Evolutionary conservation across 768 basidiomycete species (phyloP).

Genomic region (Suillus tomentosus): DNA sequence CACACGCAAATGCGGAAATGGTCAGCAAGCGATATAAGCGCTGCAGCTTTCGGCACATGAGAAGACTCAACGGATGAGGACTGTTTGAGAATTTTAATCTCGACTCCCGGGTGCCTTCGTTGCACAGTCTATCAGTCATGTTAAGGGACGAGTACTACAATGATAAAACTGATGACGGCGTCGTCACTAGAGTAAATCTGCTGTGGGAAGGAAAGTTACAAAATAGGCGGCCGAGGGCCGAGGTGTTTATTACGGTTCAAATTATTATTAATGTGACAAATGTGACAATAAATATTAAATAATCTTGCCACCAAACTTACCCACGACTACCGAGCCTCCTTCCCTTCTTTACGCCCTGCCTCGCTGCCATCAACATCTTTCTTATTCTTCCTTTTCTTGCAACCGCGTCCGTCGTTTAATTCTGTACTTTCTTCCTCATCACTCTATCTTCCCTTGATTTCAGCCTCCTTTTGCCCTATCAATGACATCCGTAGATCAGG

Average conservation of each 20-base stretch:
- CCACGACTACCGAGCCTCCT: constrained; percentile 33
- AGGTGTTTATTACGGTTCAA: constrained; percentile 4
- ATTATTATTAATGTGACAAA: constrained; percentile 22
- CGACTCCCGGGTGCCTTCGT: background rate
- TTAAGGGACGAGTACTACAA: background rate
- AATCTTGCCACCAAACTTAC: constrained; percentile 19
- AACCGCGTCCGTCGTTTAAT: constrained; percentile 21
- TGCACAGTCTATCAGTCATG: background rate
- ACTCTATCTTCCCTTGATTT: constrained; percentile 12
- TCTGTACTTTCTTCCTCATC: constrained; percentile 26
- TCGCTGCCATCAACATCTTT: constrained; percentile 26
- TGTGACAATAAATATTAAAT: constrained; percentile 29
- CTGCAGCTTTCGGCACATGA: background rate
- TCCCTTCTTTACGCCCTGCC: constrained; percentile 17
- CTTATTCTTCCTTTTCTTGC: constrained; percentile 32
- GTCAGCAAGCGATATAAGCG: background rate
- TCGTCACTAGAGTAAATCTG: constrained; percentile 6
- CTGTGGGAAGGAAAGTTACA: constrained; percentile 17
- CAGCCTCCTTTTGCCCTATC: constrained; percentile 25
- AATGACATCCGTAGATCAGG: constrained; percentile 44
- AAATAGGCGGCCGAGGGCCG: constrained; percentile 21
- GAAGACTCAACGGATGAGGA: background rate
- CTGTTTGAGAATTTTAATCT: background rate
- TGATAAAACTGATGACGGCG: constrained; percentile 2
- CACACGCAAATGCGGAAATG: constrained; percentile 1